Evolutionary conservation across 169 alveolate genomes (phyloP).

Genomic region (Cryptosporidium parvum): DNA sequence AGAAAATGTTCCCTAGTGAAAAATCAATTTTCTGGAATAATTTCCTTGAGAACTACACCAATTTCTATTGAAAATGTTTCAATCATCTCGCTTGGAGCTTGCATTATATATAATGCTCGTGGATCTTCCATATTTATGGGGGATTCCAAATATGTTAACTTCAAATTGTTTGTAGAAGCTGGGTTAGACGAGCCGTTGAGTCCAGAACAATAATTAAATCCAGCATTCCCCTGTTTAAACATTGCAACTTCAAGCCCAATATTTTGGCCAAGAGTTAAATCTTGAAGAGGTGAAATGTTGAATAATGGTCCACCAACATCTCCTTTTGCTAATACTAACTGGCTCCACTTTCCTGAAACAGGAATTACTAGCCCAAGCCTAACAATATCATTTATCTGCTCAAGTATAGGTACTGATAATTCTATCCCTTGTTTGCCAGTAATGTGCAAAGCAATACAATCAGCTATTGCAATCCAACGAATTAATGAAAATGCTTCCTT

Average conservation of each 20-base stretch:
- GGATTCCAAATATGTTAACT: conserved; percentile 35
- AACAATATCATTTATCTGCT: conserved; percentile 56
- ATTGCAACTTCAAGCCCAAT: conserved; percentile 39
- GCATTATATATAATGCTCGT: conserved; percentile 32
- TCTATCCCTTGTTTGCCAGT: conserved; percentile 59
- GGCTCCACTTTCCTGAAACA: conserved; percentile 24
- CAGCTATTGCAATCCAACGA: conserved; percentile 72
- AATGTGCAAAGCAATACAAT: conserved; percentile 64
- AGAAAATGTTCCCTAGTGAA: background rate
- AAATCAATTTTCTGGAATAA: conserved; percentile 10
- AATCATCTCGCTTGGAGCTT: conserved; percentile 44
- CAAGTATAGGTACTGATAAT: conserved; percentile 41
- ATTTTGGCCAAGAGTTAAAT: conserved; percentile 32
- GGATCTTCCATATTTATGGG: conserved; percentile 58
- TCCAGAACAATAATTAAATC: background rate
- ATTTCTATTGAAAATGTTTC: conserved; percentile 59
- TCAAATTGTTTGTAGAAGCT: background rate
- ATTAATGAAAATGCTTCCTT: conserved; percentile 42
- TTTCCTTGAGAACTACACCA: conserved; percentile 40
- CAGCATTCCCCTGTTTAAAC: background rate
- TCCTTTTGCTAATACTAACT: conserved; percentile 4
- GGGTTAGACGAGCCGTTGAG: background rate
- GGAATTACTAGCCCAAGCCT: conserved; percentile 57
- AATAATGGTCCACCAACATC: background rate
- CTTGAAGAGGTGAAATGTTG: conserved; percentile 46